A percentile compares a stretch with the other conserved stretches of the same genome.
phyloP scores from a whole-genome alignment of 495 filamentous ascomycete genomes.

The Durotheca rogersii region DNA sequence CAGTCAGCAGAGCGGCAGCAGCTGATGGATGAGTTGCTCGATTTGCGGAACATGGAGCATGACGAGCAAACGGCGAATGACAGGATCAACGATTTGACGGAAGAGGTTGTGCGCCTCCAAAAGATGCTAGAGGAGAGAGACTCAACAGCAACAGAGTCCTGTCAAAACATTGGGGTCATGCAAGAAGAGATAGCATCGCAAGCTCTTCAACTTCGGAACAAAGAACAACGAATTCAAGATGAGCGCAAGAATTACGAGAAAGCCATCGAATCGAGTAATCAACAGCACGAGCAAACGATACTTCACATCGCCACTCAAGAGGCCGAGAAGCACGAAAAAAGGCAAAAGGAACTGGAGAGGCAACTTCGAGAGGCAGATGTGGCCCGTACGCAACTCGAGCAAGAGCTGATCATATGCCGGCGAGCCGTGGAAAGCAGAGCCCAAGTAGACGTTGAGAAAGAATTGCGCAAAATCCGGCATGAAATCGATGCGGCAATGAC shows the following conservation, averaged over 20 bases:
- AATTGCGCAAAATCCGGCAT: constrained; percentile 11
- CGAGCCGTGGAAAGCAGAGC: constrained; percentile 13
- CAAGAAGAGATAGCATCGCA: constrained; percentile 25
- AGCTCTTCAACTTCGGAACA: constrained; percentile 8
- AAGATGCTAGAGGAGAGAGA: constrained; percentile 18
- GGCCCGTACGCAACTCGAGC: constrained; percentile 17
- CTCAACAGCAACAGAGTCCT: constrained; percentile 1
- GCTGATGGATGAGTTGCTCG: constrained; percentile 1
- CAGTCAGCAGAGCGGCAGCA: constrained; percentile 19
- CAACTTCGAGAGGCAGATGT: constrained; percentile 21
- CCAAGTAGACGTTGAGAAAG: constrained; percentile 13
- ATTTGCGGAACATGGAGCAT: neutral
- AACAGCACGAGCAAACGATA: constrained; percentile 26
- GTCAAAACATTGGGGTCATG: constrained; percentile 16
- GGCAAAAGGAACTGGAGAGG: constrained; percentile 15
- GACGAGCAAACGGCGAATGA: constrained; percentile 10
- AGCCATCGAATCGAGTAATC: constrained; percentile 10
- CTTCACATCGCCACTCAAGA: constrained; percentile 17
- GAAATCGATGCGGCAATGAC: constrained; percentile 8
- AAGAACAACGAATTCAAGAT: constrained; percentile 12
- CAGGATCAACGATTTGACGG: constrained; percentile 8
- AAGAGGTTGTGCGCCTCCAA: constrained; percentile 7
- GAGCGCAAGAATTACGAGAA: constrained; percentile 14
- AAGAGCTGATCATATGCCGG: constrained; percentile 17
- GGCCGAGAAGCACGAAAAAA: constrained; percentile 10